A percentile compares a stretch with the other conserved stretches of the same genome.
Conservation (phyloP, 495 filamentous ascomycete genomes). For the Niebla homalea region DNA sequence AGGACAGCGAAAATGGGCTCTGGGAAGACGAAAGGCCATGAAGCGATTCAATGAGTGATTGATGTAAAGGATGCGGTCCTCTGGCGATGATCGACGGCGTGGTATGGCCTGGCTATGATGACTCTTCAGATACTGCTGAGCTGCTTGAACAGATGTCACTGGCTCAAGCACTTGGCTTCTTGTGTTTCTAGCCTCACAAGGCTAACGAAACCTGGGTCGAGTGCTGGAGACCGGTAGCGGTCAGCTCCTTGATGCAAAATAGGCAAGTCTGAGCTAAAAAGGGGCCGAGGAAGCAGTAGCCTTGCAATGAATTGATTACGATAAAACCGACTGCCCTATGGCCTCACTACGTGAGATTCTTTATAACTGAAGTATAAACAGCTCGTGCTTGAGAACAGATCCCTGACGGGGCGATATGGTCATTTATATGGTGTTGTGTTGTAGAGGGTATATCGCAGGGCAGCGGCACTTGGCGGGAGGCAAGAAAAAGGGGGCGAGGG, state of each 20-base stretch:
- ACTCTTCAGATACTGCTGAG: constrained; percentile 27
- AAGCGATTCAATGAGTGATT: constrained; percentile 29
- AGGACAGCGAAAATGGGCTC: constrained; percentile 75
- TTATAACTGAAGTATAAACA: too few relatives aligned
- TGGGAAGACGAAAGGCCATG: constrained; percentile 59
- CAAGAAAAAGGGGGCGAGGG: background rate
- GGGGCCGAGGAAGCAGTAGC: too few relatives aligned
- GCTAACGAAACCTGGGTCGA: background rate
- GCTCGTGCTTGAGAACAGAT: too few relatives aligned
- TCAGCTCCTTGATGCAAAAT: constrained; percentile 20
- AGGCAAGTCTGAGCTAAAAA: constrained; percentile 38
- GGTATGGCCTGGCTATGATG: constrained; percentile 17
- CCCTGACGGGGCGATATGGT: too few relatives aligned
- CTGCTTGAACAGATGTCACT: constrained; percentile 4
- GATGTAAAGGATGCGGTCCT: background rate
- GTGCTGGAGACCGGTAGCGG: constrained; percentile 9
- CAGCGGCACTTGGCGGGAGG: too few relatives aligned
- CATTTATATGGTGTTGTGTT: too few relatives aligned
- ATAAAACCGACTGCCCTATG: too few relatives aligned
- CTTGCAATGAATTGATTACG: too few relatives aligned
- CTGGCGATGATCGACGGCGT: background rate
- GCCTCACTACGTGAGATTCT: too few relatives aligned
- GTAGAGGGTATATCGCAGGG: too few relatives aligned
- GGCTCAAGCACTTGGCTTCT: constrained; percentile 3
- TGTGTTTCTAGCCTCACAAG: background rate